phyloP scores from a whole-genome alignment of 2,329 filamentous ascomycete species.

The Alternaria sp. region DNA sequence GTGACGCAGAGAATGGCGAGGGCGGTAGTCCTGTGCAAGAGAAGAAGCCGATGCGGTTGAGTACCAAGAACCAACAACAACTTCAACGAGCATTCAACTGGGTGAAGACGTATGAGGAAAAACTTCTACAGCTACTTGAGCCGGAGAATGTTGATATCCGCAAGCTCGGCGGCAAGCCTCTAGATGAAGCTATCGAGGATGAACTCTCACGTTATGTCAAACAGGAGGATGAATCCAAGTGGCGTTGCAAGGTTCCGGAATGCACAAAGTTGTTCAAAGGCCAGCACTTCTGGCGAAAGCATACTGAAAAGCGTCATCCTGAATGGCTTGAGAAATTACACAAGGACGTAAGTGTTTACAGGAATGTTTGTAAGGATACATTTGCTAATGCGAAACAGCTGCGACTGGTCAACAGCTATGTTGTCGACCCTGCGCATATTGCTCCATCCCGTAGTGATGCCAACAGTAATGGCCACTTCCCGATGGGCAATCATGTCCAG shows the following conservation, averaged over 20 bases:
- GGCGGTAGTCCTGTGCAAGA: conserved; percentile 71
- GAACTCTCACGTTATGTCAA: conserved; percentile 89
- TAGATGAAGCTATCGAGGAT: conserved; percentile 85
- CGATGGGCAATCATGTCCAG: conserved; percentile 72
- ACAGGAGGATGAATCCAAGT: conserved; percentile 97
- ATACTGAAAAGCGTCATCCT: conserved; percentile 91
- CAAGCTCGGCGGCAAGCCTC: conserved; percentile 86
- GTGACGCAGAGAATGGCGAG: conserved; percentile 68
- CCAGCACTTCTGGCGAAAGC: conserved; percentile 96
- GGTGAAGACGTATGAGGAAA: conserved; percentile 99
- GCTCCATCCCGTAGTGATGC: conserved; percentile 91
- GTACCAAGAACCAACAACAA: conserved; percentile 85
- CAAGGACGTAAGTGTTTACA: conserved; percentile 72
- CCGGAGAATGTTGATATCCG: conserved; percentile 85
- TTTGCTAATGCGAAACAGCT: conserved; percentile 62
- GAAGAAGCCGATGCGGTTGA: conserved; percentile 69
- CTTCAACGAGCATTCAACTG: conserved; percentile 95
- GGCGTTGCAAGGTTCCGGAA: conserved; percentile 93
- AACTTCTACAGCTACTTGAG: conserved; percentile 89
- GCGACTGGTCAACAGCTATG: conserved; percentile 89
- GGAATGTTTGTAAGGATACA: background rate
- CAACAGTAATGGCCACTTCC: conserved; percentile 95
- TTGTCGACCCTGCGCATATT: conserved; percentile 92
- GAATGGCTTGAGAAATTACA: conserved; percentile 85
- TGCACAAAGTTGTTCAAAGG: conserved; percentile 98